A percentile compares a stretch with the other conserved stretches of the same genome.
These are phyloP conservation scores for Rhodosporidiobolus sp. DNA, from an alignment of 768 basidiomycete genomes.

Conservation along the genomic window DNA sequence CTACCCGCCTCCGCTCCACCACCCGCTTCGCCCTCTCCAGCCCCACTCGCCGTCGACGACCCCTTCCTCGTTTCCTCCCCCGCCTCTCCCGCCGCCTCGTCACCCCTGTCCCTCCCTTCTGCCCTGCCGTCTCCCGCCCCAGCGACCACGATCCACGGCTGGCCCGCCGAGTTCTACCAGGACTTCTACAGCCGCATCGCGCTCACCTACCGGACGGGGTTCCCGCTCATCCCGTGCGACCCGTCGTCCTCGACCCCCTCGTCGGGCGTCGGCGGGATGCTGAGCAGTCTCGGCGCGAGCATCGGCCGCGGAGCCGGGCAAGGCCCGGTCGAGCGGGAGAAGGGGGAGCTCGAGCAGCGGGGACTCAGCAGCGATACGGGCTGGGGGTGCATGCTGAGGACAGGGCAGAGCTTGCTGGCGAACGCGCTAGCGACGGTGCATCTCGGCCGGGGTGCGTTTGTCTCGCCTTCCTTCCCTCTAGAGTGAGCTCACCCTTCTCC, in stretches of 20 bases:
- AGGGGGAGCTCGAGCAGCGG: conserved; percentile 56
- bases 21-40: conserved; percentile 50
- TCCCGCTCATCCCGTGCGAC: conserved; percentile 65
- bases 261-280: conserved; percentile 46
- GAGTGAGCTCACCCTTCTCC: neutral
- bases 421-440: conserved; percentile 74
- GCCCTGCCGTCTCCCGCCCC: conserved; percentile 37
- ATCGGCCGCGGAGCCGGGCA: conserved; percentile 65
- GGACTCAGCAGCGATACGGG: conserved; percentile 81
- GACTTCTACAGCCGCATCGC: conserved; percentile 87
- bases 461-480: neutral
- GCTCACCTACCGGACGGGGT: conserved; percentile 88
- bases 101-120: conserved; percentile 6
- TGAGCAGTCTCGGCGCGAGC: conserved; percentile 27
- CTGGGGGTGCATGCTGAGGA: conserved; percentile 90
- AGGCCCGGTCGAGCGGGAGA: conserved; percentile 25
- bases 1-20: conserved; percentile 36
- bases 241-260: conserved; percentile 47
- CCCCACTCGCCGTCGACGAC: conserved; percentile 49
- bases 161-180: conserved; percentile 78
- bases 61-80: conserved; percentile 48
- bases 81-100: neutral
- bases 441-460: conserved; percentile 64
- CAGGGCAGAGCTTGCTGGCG: conserved; percentile 77
- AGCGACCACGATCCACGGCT: conserved; percentile 47